Evolutionary conservation across 305 asterid genomes (phyloP), one percentile per base, ranked within the genome.

Genomic region (Fraxinus ornus): DNA sequence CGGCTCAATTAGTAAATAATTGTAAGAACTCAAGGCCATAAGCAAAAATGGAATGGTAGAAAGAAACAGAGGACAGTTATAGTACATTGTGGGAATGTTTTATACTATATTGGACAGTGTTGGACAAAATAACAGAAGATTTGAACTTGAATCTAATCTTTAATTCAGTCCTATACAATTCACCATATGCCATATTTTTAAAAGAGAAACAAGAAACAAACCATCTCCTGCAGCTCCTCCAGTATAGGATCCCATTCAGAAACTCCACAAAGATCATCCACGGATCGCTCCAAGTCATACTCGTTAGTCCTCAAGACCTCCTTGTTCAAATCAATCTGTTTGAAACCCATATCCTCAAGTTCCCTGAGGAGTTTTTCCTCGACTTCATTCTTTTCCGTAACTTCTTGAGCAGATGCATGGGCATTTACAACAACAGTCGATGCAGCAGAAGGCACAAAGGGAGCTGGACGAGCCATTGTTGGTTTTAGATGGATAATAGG

Each of bases 321-420:
- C 92, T 87, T 94, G 92, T 96, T 96, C 83, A 92, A 80, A 82
- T 90, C 94, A 49, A 89, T 83, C 84, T 92, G 87, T 72, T 83
- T 89, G 88, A 94, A 96, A 6, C 98, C 99, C 98, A 96, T 94
- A 75, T 85, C 91, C 84, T 91, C 93, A 0, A 94, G 95, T 80
- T 91, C 92, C 82, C 19, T 87, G 0, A 94, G 90, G 66, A 92
- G 97, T 15, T 81, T 71, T 85, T 84, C 86, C 92, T 95, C 98
- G 0, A 90, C 78, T 7, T 83, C 87, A 1, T 62, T 21, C 41
- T 57, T 85, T 19, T 33, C 87, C 8, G 39, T 4, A 2, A 33
- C 86, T 55, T 81, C 90, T 66, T 22, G 83, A 26, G 80, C 85
- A 39, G 87, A 37, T 26, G 80, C 57, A 80, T 35, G 79, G 75